phyloP scores from a whole-genome alignment of 192 early-diverging fungal species.

The Radiomyces spectabilis region DNA sequence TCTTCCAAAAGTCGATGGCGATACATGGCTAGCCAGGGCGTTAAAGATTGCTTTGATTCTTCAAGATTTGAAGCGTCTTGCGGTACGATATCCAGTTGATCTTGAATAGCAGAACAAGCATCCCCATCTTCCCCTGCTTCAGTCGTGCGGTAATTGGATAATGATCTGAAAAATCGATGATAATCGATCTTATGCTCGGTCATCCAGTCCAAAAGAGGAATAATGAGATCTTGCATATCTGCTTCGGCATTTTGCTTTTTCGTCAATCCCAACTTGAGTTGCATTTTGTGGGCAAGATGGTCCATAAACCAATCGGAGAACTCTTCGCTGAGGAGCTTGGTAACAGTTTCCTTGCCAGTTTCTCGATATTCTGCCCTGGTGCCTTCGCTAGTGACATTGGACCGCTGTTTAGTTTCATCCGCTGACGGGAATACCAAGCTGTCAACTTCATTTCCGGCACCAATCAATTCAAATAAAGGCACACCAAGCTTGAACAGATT shows the following conservation, averaged over 20 bases:
- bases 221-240: conserved; percentile 37
- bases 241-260: not conserved
- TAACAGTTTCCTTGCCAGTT: conserved; percentile 33
- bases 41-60: conserved; percentile 23
- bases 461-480: conserved; percentile 58
- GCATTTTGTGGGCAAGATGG: conserved; percentile 52
- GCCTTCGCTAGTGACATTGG: conserved; percentile 7
- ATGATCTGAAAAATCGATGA: conserved; percentile 61
- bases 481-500: conserved; percentile 69
- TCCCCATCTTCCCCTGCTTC: conserved; percentile 9
- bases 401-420: conserved; percentile 26
- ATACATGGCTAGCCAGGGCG: conserved; percentile 52
- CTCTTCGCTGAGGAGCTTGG: conserved; percentile 40
- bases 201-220: conserved; percentile 65
- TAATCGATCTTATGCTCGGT: conserved; percentile 62
- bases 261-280: conserved; percentile 46
- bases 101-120: conserved; percentile 1
- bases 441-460: conserved; percentile 42
- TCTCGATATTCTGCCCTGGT: conserved; percentile 19
- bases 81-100: conserved; percentile 20
- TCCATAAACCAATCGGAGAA: conserved; percentile 43
- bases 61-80: conserved; percentile 21
- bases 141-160: conserved; percentile 46
- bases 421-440: conserved; percentile 27
- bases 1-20: conserved; percentile 39